Conservation (phyloP, 495 filamentous ascomycete genomes). For the Talaromyces borbonicus region DNA sequence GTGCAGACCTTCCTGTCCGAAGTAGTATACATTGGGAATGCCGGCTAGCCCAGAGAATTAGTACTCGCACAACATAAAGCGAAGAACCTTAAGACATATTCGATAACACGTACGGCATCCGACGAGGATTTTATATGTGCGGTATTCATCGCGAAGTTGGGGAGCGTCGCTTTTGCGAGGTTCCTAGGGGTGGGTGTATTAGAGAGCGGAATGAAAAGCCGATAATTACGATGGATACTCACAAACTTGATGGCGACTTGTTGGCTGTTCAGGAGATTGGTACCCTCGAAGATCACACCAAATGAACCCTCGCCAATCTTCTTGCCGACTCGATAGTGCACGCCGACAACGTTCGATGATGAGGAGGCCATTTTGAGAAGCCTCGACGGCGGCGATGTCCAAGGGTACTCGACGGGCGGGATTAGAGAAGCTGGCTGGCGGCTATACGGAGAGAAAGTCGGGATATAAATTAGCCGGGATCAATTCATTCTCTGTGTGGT, state of each 20-base stretch:
- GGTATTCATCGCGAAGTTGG: conserved; percentile 95
- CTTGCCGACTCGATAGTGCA: conserved; percentile 98
- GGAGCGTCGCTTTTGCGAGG: conserved; percentile 97
- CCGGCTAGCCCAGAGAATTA: conserved; percentile 54
- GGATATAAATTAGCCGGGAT: not conserved
- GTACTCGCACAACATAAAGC: conserved; percentile 8
- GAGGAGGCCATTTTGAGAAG: conserved; percentile 67
- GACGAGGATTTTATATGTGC: conserved; percentile 98
- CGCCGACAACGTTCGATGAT: conserved; percentile 95
- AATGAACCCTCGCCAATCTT: conserved; percentile 99
- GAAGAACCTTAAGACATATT: too few relatives aligned
- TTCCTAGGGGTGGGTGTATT: conserved; percentile 51
- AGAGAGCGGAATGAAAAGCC: not conserved
- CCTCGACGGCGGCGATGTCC: not conserved
- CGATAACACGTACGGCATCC: conserved; percentile 85
- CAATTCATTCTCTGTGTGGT: not conserved
- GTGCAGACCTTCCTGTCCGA: conserved; percentile 96
- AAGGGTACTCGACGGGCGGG: not conserved
- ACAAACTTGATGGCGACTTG: conserved; percentile 99
- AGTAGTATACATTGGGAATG: conserved; percentile 99
- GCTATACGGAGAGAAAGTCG: not conserved
- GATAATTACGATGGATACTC: conserved; percentile 33
- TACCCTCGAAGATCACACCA: conserved; percentile 98
- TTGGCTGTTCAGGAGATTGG: conserved; percentile 97
- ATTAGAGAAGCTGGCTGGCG: not conserved